Evolutionary conservation across 768 basidiomycete genomes (phyloP).

Genomic region (Phylloporus sp.): DNA sequence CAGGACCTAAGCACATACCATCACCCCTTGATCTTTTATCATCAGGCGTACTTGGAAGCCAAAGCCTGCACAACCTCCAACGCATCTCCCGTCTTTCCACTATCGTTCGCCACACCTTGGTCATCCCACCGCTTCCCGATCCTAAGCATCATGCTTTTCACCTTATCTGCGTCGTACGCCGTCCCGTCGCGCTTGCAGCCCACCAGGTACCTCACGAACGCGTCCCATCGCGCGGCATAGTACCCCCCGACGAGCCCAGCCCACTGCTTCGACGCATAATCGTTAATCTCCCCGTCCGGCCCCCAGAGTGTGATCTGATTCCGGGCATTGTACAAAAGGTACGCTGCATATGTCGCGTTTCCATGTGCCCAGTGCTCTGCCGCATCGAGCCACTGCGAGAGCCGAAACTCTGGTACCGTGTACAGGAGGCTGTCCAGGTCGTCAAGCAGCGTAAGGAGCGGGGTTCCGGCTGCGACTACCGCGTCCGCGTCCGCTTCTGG

Average conservation of each 20-base stretch:
- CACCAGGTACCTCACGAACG: slow-evolving; percentile 34
- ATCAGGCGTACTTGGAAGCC: slow-evolving; percentile 9
- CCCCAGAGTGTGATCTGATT: slow-evolving; percentile 46
- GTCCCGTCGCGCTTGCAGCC: slow-evolving; percentile 24
- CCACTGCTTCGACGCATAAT: slow-evolving; percentile 45
- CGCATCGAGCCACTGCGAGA: slow-evolving; percentile 34
- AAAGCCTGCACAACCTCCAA: slow-evolving; percentile 18
- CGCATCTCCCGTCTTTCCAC: slow-evolving; percentile 18
- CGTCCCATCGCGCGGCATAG: slow-evolving; percentile 34
- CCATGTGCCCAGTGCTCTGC: slow-evolving; percentile 30
- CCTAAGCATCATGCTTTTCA: slow-evolving; percentile 25
- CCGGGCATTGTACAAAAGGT: slow-evolving; percentile 37
- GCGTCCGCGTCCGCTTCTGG: slow-evolving; percentile 14
- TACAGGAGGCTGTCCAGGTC: slow-evolving; percentile 35
- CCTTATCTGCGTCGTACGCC: slow-evolving; percentile 26
- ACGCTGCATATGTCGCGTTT: slow-evolving; percentile 31
- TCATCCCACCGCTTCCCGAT: slow-evolving; percentile 34
- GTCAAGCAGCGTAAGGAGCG: slow-evolving; percentile 29
- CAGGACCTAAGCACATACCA: too few species aligned
- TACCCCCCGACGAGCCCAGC: slow-evolving; percentile 37
- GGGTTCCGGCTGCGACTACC: slow-evolving; percentile 21
- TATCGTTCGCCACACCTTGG: slow-evolving; percentile 17
- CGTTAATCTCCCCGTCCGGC: slow-evolving; percentile 38
- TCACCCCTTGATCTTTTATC: too few species aligned
- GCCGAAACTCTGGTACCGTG: slow-evolving; percentile 31